Percentiles rank a stretch among this genome's conserved stretches.
These are phyloP conservation scores for Podospora comata DNA, from an alignment of 495 filamentous ascomycete genomes.

Conservation along the genomic window DNA sequence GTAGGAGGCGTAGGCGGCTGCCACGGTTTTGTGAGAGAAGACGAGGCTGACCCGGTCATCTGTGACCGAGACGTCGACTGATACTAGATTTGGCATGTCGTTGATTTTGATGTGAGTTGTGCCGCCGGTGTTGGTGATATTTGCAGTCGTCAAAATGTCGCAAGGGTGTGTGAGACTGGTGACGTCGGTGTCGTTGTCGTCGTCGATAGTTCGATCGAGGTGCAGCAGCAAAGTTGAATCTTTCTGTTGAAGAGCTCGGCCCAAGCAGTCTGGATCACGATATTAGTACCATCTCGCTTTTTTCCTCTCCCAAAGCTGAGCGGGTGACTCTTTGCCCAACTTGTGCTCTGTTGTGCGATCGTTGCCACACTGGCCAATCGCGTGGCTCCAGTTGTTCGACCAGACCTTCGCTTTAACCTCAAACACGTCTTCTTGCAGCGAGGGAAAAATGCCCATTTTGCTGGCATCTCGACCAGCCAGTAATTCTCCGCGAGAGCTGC, in stretches of 20 bases:
- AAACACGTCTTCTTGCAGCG: slow-evolving; percentile 18
- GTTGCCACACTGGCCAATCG: slow-evolving; percentile 19
- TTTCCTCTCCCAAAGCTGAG: background rate
- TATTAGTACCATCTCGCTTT: slow-evolving; percentile 3
- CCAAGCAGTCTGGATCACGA: background rate
- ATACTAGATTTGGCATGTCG: slow-evolving; percentile 30
- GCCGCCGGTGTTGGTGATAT: background rate
- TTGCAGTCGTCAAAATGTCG: background rate
- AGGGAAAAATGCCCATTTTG: slow-evolving; percentile 15
- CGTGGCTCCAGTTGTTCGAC: slow-evolving; percentile 25
- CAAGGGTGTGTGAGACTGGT: background rate
- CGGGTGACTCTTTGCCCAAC: background rate
- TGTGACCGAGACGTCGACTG: slow-evolving; percentile 33
- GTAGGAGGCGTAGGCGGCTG: slow-evolving; percentile 30
- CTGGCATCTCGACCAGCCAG: slow-evolving; percentile 23
- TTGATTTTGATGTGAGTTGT: background rate
- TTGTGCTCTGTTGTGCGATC: slow-evolving; percentile 7
- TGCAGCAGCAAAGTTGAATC: background rate
- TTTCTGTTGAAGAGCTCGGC: background rate
- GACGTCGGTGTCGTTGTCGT: background rate
- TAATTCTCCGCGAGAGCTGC: slow-evolving; percentile 14
- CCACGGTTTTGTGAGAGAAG: slow-evolving; percentile 34
- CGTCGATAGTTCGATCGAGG: background rate
- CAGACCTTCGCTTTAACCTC: slow-evolving; percentile 9
- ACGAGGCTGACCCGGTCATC: slow-evolving; percentile 31